phyloP scores from a whole-genome alignment of 371 early-diverging fungal genomes.

The Caulochytrium protostelioides region DNA sequence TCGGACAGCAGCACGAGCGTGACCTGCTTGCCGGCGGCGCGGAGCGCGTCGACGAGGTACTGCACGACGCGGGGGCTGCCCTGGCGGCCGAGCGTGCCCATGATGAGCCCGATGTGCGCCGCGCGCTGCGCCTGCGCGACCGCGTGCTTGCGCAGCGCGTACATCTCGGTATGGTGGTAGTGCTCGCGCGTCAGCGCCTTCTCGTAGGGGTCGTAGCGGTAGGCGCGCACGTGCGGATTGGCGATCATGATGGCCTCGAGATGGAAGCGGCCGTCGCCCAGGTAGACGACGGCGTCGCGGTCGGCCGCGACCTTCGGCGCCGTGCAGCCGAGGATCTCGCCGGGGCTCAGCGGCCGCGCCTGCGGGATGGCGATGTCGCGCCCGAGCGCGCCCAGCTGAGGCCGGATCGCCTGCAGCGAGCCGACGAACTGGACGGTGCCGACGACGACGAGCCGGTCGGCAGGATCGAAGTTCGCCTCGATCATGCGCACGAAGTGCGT shows the following conservation, averaged over 20 bases:
- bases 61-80: slow-evolving; percentile 83
- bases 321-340: slow-evolving; percentile 99
- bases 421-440: slow-evolving; percentile 95
- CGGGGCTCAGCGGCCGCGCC: slow-evolving; percentile 84
- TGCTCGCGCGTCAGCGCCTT: slow-evolving; percentile 79
- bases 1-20: slow-evolving; percentile 71
- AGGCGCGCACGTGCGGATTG: slow-evolving; percentile 79
- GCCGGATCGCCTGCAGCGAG: slow-evolving; percentile 44
- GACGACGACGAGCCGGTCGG: slow-evolving; percentile 49
- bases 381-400: slow-evolving; percentile 12
- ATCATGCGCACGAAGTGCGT: slow-evolving; percentile 82
- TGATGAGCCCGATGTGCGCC: slow-evolving; percentile 72
- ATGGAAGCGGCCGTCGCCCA: slow-evolving; percentile 99
- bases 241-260: slow-evolving; percentile 98
- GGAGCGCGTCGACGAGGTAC: slow-evolving; percentile 3
- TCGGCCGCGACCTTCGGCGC: slow-evolving; percentile 66
- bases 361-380: slow-evolving; percentile 66
- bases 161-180: slow-evolving; percentile 87
- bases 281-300: slow-evolving; percentile 29
- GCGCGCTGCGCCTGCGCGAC: slow-evolving; percentile 49
- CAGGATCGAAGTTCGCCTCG: slow-evolving; percentile 43
- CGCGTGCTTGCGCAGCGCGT: slow-evolving; percentile 54
- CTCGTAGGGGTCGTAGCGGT: slow-evolving; percentile 93
- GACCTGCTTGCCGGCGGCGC: slow-evolving; percentile 28
- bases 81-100: slow-evolving; percentile 97